Evolutionary conservation across 345 rosid genomes (phyloP), one percentile per base, ranked within the genome.

Genomic region (Citrus trifoliata): DNA sequence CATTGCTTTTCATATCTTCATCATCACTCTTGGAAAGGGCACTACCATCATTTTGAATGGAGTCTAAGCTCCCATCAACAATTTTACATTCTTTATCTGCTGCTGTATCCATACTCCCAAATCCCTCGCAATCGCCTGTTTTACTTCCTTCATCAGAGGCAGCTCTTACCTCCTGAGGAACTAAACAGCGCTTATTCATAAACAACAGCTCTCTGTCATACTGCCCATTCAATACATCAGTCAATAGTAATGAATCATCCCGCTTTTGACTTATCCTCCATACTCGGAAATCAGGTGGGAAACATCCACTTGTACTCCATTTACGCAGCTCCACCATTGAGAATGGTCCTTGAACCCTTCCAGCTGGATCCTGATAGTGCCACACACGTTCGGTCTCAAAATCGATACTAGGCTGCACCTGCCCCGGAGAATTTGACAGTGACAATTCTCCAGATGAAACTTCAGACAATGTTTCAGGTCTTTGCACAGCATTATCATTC

Each of bases 261-360:
- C 85, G 91, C 80, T 80, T 87, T 81, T 89, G 90, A 82, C 83
- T 83, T 70, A 51, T 78, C 83, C 85, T 90, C 99, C 99, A 96
- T 73, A 96, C 91, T 84, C 80, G 88, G 61, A 92, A 83, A 82
- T 86, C 82, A 77, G 69, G 75, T n/a, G 99, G 98, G 64, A 96
- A 96, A 83, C 84, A 92, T 74, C 95, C 92, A 77, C 78, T 81
- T 61, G 73, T 67, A 72, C 86, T 90, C 99, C 99, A 96, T 83
- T 86, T 90, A 46, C 91, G 91, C 75, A 96, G 84, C 81, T 86
- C 90, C 79, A 70, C 75, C 92, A 94, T 76, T 56, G 92, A 33
- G 87, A 96, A 96, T 46, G 99, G 98, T 63, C 99, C 99, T 79
- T 93, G 99, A 82, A 82, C 78, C 83, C 85, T 93, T 79, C 93